Evolutionary conservation across 2,329 filamentous ascomycete genomes (phyloP), one percentile per base, ranked within the genome.

Genomic region (Aureobasidium sp.): DNA sequence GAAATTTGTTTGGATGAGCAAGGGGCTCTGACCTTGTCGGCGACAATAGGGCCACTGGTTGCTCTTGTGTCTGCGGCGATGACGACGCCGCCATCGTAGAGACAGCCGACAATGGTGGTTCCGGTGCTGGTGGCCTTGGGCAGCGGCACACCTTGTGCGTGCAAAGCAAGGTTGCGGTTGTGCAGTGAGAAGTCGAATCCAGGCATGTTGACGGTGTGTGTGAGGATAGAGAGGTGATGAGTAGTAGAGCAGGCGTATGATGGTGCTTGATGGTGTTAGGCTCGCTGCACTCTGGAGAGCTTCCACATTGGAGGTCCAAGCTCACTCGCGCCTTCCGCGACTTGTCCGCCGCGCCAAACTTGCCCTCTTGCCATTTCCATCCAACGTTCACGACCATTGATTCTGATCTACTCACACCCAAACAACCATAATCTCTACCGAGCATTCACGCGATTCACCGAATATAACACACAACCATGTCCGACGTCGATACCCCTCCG

Each of bases 111-210:
- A 78, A 99, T 99, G 67, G 94, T 99, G 63, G 94, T 99, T 81
- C 94, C 94, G 64, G 94, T 99, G 79, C 92, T 97, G 64, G 94
- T 99, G 65, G 94, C 94, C 81, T 97, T 97, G 71, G 95, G 94
- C 64, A 97, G 82, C 65, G 94, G 94, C 58, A 97, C 88, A 69
- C 95, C 95, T 77, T 88, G 86, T 71, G 93, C 91, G 76, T 97
- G 93, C 69, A 99, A 86, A 67, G 93, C 93, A 75, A 89, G 86
- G 85, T 99, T 99, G 82, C 94, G 91, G 85, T 96, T 96, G 86
- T 97, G 94, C 84, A 99, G 99, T 77, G 91, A 95, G 84, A 99
- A 99, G 81, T 97, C 92, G 84, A 97, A 96, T 80, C 92, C 92
- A 71, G 90, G 87, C 94, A 99, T 99, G 71, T 49, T 70, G 65